A percentile compares a stretch with the other conserved stretches of the same genome.
Conservation (phyloP, 768 basidiomycete species). For the Ramaria rubella region DNA sequence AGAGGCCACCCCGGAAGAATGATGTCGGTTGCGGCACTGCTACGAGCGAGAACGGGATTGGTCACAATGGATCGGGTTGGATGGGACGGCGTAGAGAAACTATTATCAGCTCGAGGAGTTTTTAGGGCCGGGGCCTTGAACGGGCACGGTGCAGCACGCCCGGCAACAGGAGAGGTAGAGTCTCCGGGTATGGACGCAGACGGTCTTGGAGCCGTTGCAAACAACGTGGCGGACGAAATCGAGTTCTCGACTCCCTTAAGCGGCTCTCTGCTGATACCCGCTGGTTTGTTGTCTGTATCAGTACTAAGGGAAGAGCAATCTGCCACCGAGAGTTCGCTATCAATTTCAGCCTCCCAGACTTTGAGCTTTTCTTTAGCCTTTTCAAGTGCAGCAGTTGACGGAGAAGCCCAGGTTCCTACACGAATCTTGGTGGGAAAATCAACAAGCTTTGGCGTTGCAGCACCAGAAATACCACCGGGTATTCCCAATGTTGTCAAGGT, state of each 20-base stretch:
- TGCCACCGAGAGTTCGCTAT: background rate
- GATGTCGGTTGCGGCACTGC: background rate
- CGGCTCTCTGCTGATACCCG: background rate
- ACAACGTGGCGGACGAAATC: background rate
- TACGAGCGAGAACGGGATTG: conserved; percentile 3
- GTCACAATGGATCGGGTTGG: background rate
- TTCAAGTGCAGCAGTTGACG: conserved; percentile 48
- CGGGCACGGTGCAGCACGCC: background rate
- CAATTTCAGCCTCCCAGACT: conserved; percentile 15
- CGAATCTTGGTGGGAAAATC: no score
- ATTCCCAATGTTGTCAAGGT: no score
- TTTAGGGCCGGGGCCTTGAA: background rate
- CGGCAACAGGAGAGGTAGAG: background rate
- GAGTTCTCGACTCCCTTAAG: conserved; percentile 3
- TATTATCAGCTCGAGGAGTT: background rate
- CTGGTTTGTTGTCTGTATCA: background rate
- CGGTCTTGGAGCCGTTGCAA: background rate
- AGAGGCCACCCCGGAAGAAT: background rate
- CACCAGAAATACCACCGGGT: no score
- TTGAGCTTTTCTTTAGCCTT: conserved; percentile 48
- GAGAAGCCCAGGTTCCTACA: conserved; percentile 22
- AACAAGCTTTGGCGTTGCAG: no score
- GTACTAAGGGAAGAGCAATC: background rate
- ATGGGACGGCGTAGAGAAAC: background rate
- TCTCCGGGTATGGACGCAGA: background rate